phyloP scores from a whole-genome alignment of 2,329 filamentous ascomycete species.

The Amesomyces nigricolor region DNA sequence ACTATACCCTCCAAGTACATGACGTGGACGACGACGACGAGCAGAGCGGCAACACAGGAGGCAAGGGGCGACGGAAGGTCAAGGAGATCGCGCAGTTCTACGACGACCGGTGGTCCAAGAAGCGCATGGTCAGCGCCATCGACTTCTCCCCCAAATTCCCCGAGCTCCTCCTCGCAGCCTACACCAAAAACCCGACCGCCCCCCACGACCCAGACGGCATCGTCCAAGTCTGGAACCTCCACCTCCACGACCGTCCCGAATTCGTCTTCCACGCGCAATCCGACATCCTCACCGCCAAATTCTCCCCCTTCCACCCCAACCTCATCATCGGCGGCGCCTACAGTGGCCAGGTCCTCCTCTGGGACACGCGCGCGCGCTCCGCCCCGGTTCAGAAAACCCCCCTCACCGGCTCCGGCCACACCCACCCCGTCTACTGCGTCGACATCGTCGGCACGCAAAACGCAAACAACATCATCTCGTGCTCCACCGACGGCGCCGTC shows the following conservation, averaged over 20 bases:
- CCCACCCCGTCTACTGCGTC: slow-evolving; percentile 91
- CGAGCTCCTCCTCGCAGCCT: slow-evolving; percentile 86
- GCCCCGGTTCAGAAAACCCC: slow-evolving; percentile 94
- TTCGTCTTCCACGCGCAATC: slow-evolving; percentile 96
- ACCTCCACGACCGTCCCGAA: slow-evolving; percentile 89
- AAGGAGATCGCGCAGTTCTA: slow-evolving; percentile 91
- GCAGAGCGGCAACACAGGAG: slow-evolving; percentile 62
- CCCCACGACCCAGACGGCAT: slow-evolving; percentile 91
- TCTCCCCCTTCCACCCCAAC: slow-evolving; percentile 97
- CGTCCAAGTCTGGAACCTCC: slow-evolving; percentile 94
- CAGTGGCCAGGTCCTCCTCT: slow-evolving; percentile 90
- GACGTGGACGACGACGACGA: slow-evolving; percentile 78
- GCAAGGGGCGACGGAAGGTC: slow-evolving; percentile 66
- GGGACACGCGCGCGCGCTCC: slow-evolving; percentile 89
- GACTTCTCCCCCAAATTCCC: slow-evolving; percentile 95
- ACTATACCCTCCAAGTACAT: slow-evolving; percentile 79
- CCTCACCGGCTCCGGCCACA: slow-evolving; percentile 88
- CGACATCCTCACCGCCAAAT: slow-evolving; percentile 90
- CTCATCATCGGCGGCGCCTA: slow-evolving; percentile 94
- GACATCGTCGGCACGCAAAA: slow-evolving; percentile 97
- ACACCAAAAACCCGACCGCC: slow-evolving; percentile 94
- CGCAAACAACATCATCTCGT: slow-evolving; percentile 96
- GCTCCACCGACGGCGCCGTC: slow-evolving; percentile 91
- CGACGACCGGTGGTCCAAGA: slow-evolving; percentile 93
- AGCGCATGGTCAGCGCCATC: slow-evolving; percentile 92